phyloP scores from a whole-genome alignment of 768 basidiomycete genomes.

The Mycena venus region DNA sequence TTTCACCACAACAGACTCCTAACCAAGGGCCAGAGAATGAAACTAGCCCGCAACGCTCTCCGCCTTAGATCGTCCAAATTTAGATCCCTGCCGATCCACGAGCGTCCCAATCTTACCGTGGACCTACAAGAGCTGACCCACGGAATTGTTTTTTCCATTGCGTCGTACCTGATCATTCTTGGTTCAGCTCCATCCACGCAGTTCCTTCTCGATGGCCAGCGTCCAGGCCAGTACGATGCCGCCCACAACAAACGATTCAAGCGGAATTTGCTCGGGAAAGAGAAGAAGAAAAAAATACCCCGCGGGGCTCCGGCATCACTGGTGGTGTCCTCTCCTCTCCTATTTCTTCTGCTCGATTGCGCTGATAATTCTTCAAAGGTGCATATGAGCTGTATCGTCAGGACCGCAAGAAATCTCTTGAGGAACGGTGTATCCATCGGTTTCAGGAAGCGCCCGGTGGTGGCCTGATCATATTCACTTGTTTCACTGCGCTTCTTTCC shows the following conservation, averaged over 20 bases:
- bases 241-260: constrained; percentile 11
- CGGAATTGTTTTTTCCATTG: background rate
- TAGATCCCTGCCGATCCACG: too few species aligned
- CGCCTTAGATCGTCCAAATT: too few species aligned
- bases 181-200: constrained; percentile 22
- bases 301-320: background rate
- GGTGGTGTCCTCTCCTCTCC: constrained; percentile 2
- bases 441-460: background rate
- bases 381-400: constrained; percentile 30
- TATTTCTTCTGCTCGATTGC: background rate
- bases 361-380: background rate
- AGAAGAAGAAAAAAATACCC: constrained; percentile 4
- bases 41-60: too few species aligned
- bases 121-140: too few species aligned
- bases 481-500: background rate
- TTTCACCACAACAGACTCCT: too few species aligned
- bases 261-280: constrained; percentile 11
- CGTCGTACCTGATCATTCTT: background rate
- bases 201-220: background rate
- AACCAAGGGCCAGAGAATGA: too few species aligned
- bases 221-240: constrained; percentile 17
- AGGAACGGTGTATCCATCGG: background rate
- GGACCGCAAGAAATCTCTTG: constrained; percentile 45
- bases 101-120: too few species aligned
- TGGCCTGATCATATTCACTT: background rate